Percentiles rank a stretch among this genome's conserved stretches.
phyloP scores from a whole-genome alignment of 1,139 yeast species.

The Lodderomyces margitis region DNA sequence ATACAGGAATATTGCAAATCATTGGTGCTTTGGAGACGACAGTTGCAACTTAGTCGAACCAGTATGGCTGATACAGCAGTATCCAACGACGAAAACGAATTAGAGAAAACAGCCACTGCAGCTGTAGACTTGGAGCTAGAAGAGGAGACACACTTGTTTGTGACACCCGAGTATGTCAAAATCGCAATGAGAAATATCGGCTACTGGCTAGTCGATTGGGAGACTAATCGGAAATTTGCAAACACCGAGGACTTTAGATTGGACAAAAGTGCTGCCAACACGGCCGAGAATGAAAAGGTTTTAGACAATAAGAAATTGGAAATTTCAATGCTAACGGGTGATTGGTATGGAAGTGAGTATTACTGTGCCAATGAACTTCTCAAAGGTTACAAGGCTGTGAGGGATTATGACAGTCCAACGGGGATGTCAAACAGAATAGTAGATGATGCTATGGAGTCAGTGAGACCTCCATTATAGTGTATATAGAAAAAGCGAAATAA shows the following conservation, averaged over 20 bases:
- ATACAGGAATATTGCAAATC: slow-evolving; percentile 28
- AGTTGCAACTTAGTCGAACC: background rate
- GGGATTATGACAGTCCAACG: slow-evolving; percentile 27
- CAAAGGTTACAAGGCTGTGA: slow-evolving; percentile 18
- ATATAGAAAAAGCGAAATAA: too few relatives aligned
- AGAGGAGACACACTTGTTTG: slow-evolving; percentile 19
- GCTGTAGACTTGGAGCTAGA: slow-evolving; percentile 3
- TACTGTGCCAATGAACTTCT: slow-evolving; percentile 33
- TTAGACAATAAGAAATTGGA: slow-evolving; percentile 22
- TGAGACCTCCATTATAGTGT: slow-evolving; percentile 39
- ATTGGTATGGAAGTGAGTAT: slow-evolving; percentile 49
- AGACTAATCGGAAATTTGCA: slow-evolving; percentile 21
- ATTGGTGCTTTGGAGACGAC: slow-evolving; percentile 28
- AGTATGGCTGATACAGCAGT: background rate
- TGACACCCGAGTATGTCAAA: slow-evolving; percentile 41
- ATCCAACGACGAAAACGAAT: slow-evolving; percentile 7
- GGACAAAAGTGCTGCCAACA: background rate
- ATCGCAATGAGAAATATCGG: slow-evolving; percentile 44
- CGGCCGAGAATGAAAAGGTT: slow-evolving; percentile 4
- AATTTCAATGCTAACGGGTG: slow-evolving; percentile 41
- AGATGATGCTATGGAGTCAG: slow-evolving; percentile 37
- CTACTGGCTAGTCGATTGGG: slow-evolving; percentile 51
- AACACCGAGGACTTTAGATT: slow-evolving; percentile 1
- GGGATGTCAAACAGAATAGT: slow-evolving; percentile 37
- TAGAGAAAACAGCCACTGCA: slow-evolving; percentile 1